Base-by-base conservation (phyloP, 1,284 basidiomycete genomes). In the Xerocomus cyaneibrunnescens region DNA sequence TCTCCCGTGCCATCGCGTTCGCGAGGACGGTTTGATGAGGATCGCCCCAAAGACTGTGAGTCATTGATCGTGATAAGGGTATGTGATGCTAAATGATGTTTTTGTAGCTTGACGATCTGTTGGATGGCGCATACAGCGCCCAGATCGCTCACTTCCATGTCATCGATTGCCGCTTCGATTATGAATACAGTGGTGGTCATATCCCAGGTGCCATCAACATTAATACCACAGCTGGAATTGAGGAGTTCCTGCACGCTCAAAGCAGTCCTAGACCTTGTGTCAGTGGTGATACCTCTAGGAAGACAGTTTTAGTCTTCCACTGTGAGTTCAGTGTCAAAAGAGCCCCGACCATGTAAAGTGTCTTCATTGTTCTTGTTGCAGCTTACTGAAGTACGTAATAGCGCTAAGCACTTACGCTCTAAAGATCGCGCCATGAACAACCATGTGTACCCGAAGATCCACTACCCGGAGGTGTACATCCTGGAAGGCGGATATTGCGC, bases 131-230 rank as follows among this genome's bases (percentile, higher is more conserved):
- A 55, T 97, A 83, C 67, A 71, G 82, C 48, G 65, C 77, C 25
- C 73, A 80, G 57, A 84, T 95, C 56, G 76, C 78, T 36, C 77
- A 82, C 41, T 95, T 79, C 68, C 80, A 89, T 56, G 74, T 99
- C 50, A 87, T 99, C 63, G 96, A 99, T 74, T 99, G 97, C 70
- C 90, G 96, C 25, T 99, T 99, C 70, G 92, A 94, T 58, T 99
- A 98, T 67, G 97, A 99, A 74, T 98, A 89, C 69, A 79, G 82
- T 44, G 96, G 96, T 12, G 97, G 96, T 0, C 96, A 99, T 73
- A 86, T 99, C 55, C 82, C 83, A 5, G 91, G 94, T 16, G 95
- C 97, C 3, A 78, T 95, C 70, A 98, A 98, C 69, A 84, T 99
- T 63, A 92, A 91, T 67, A 92, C 86, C n/a, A 85, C 87, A 12